Evolutionary conservation across 495 filamentous ascomycete genomes (phyloP).

Genomic region (Lindgomyces ingoldianus): DNA sequence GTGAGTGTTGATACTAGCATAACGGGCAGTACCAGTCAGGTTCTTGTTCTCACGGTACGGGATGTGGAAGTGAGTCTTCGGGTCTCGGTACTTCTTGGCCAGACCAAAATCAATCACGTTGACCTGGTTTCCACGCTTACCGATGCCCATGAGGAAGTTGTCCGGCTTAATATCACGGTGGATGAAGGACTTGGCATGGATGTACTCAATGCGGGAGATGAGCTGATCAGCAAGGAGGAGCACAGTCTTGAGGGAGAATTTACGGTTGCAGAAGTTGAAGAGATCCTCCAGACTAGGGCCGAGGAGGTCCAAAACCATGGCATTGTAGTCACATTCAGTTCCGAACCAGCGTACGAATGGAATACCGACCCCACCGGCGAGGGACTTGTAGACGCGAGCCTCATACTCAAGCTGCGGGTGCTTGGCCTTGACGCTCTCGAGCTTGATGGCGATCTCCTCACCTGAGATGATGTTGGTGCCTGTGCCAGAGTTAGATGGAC

Average conservation of each 20-base stretch:
- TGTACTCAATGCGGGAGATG: conserved; percentile 99
- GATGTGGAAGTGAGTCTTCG: conserved; percentile 99
- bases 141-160: conserved; percentile 99
- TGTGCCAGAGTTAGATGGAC: conserved; percentile 38
- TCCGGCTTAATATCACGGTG: conserved; percentile 99
- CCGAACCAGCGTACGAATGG: conserved; percentile 99
- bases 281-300: conserved; percentile 97
- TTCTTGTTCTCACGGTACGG: conserved; percentile 99
- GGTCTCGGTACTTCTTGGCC: conserved; percentile 99
- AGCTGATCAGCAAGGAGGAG: conserved; percentile 96
- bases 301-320: conserved; percentile 98
- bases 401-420: conserved; percentile 99
- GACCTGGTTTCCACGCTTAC: conserved; percentile 99
- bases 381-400: conserved; percentile 98
- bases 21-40: conserved; percentile 97
- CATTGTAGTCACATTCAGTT: conserved; percentile 99
- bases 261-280: conserved; percentile 99
- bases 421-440: conserved; percentile 99
- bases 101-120: conserved; percentile 99
- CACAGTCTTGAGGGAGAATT: conserved; percentile 99
- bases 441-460: conserved; percentile 99
- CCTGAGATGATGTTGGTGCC: conserved; percentile 99
- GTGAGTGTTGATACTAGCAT: conserved; percentile 99
- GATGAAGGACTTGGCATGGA: conserved; percentile 99
- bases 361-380: conserved; percentile 97